These are phyloP conservation scores for Marasmius fiardii DNA, from an alignment of 1,284 basidiomycete genomes.

Conservation along the genomic window DNA sequence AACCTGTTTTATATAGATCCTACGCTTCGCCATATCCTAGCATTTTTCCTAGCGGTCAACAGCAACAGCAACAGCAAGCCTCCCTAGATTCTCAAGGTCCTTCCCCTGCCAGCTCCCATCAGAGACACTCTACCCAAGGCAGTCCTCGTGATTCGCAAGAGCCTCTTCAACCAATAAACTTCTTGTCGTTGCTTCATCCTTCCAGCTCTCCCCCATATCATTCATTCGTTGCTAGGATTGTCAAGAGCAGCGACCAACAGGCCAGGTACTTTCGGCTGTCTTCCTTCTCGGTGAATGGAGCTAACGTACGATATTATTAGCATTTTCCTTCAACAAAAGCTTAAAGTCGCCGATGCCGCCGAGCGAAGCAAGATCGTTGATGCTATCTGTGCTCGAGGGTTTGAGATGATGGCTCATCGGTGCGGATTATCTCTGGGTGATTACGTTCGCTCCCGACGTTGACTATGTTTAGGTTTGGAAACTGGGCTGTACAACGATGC, in stretches of 20 bases:
- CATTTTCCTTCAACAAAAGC: constrained; percentile 84
- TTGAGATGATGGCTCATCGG: constrained; percentile 88
- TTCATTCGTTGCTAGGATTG: constrained; percentile 75
- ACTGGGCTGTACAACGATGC: constrained; percentile 84
- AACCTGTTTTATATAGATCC: neutral
- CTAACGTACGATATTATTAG: constrained; percentile 31
- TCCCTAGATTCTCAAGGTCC: neutral
- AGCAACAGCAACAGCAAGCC: constrained; percentile 8
- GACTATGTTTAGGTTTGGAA: constrained; percentile 59
- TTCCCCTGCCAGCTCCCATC: constrained; percentile 21
- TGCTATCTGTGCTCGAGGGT: constrained; percentile 75
- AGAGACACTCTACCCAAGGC: constrained; percentile 19
- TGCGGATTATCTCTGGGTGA: constrained; percentile 26
- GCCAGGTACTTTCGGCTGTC: constrained; percentile 29
- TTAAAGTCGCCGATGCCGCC: constrained; percentile 77
- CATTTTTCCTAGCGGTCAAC: neutral
- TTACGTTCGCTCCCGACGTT: constrained; percentile 5
- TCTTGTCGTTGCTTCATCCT: constrained; percentile 76
- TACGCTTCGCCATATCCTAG: neutral
- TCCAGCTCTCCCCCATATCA: constrained; percentile 78
- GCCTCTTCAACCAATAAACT: constrained; percentile 70
- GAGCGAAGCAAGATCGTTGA: constrained; percentile 79
- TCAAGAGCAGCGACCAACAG: constrained; percentile 83
- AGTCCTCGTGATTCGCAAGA: constrained; percentile 7
- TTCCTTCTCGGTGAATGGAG: neutral